Base-by-base conservation (phyloP, 495 filamentous ascomycete species). In the Aspergillus homomorphus region DNA sequence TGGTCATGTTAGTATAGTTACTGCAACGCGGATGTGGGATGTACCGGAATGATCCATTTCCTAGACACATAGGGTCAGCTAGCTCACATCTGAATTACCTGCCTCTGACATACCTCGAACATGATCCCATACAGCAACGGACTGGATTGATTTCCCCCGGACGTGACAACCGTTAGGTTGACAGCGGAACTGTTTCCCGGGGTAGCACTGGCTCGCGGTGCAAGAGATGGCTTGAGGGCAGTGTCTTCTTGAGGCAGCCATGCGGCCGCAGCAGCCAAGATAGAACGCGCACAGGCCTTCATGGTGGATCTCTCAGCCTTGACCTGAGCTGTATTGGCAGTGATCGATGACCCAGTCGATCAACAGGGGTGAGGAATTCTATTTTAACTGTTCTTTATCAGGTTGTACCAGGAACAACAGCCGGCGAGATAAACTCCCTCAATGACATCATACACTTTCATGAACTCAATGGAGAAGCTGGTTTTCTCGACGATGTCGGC, bases 1-100 rank as follows among this genome's bases (percentile, higher is more conserved):
- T 72, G 45, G 18, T 12, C 5, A 12, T 24, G 19, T 41, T 21
- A 42, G 52, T 57, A 38, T 21, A 19, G 23, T 21, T 56, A 12
- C 33, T 14, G 33, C 33, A 12, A 0, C 20, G 28, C 15, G 30
- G 4, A 10, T 7, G 22, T 14, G 46, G 28, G 1, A 43, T 21
- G 28, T 65, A 71, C 87, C 87, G 20, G 83, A 88, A 67, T 89
- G 84, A 69, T 89, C 86, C 73, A 88, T 87, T 67, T 89, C 86
- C 83, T 86, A 1, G n/a, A 46, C 51, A 23, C 45, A 24, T 26
- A 42, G 10, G n/a, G 44, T 57, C 15, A 54, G 44, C 23, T 8
- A 43, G 2, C 10, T 21, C 16, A 16, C 44, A 28, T 44, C 20
- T 1, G 19, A 4, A n/a, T 1, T 14, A 3, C 0, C 16, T 3